Evolutionary conservation across 2,329 filamentous ascomycete species (phyloP), one percentile per base, ranked within the genome.

Genomic region (Ascochyta pisi): DNA sequence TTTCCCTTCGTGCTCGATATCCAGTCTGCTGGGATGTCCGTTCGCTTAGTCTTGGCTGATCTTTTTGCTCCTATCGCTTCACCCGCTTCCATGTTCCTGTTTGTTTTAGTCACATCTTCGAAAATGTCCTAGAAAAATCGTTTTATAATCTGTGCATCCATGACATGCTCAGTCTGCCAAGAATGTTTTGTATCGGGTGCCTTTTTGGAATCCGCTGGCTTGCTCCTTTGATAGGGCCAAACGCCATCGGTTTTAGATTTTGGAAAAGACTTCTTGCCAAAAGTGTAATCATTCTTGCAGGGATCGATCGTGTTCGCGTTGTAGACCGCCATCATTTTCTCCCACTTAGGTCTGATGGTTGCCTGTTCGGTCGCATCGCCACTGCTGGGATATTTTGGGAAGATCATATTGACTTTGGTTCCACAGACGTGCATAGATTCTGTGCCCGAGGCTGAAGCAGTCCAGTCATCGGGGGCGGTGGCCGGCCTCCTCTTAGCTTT

Each of bases 81-180:
- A 19, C 16, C 16, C 16, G 16, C 16, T 19, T 19, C 16, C 16
- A 19, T 2, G 16, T 19, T 19, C 16, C 19, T 40, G 19, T 40
- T 24, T 40, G 37, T 24, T 40, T 6, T 40, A 24, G 37, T 23
- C 19, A 34, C 19, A n/a, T 19, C 43, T 24, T 46, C 13, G 31
- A 37, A 46, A 19, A 37, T n/a, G 5, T 46, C 43, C 23, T 35
- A 19, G 31, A 37, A 46, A 23, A 46, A 46, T 37, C 19, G 5
- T 16, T 37, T 46, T 6, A 46, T 8, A 26, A 46, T 46, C 43
- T 46, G 43, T 37, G 43, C 43, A 27, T 46, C 43, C 33, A 46
- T 46, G 13, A 46, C 43, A 24, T 46, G 43, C 19, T 46, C 43
- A 4, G 43, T 35, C 22, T 46, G 31, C 43, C 33, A 46, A 16